Conservation (phyloP, 139 green algal genomes). For the Volvox africanus region DNA sequence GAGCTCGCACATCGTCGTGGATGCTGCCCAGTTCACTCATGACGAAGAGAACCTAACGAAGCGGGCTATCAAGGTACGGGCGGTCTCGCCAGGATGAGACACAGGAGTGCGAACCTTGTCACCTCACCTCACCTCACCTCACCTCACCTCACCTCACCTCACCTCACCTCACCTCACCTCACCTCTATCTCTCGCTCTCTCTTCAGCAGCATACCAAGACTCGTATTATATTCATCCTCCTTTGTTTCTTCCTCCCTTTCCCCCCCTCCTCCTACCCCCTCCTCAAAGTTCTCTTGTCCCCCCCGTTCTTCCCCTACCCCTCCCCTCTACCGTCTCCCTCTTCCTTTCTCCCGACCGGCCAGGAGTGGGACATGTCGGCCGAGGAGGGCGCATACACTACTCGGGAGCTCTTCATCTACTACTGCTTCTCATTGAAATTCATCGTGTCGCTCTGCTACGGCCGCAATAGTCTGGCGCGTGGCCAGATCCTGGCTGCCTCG, state of each 20-base stretch:
- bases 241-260: too few relatives aligned
- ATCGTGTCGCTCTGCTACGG: slow-evolving; percentile 51
- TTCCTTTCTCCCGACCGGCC: not conserved
- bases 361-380: slow-evolving; percentile 34
- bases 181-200: too few relatives aligned
- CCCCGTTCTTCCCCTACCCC: not conserved
- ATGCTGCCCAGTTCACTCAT: not conserved
- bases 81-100: too few relatives aligned
- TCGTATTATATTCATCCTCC: too few relatives aligned
- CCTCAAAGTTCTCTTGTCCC: not conserved
- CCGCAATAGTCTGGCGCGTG: slow-evolving; percentile 49
- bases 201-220: too few relatives aligned
- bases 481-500: slow-evolving; percentile 29
- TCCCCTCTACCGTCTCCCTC: not conserved
- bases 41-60: slow-evolving; percentile 43
- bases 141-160: too few relatives aligned
- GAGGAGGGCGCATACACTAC: not conserved
- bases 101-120: too few relatives aligned
- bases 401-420: slow-evolving; percentile 56
- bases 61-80: slow-evolving; percentile 17
- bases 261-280: not conserved
- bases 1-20: not conserved
- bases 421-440: slow-evolving; percentile 53
- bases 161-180: too few relatives aligned
- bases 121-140: too few relatives aligned